Conservation (phyloP, 139 green algal species). For the Chlamydomonas schloesseri region DNA sequence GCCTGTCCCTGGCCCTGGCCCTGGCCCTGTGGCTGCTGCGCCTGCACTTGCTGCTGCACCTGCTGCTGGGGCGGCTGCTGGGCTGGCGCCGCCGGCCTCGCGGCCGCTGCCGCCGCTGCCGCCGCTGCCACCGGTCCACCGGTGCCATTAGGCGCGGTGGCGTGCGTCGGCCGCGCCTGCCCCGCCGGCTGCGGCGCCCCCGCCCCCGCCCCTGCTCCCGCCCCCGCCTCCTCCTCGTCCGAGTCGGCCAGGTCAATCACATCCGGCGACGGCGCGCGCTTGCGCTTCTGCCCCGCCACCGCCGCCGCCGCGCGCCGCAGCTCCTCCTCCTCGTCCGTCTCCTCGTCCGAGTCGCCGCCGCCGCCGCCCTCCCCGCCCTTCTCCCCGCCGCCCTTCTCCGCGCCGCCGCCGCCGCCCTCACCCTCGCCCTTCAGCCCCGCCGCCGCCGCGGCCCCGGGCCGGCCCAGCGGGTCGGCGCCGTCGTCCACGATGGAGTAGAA, state of each 20-base stretch:
- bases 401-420: neutral
- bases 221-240: conserved; percentile 40
- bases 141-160: no score
- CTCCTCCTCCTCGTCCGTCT: conserved; percentile 58
- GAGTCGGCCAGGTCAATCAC: conserved; percentile 29
- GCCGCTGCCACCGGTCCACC: neutral
- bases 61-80: neutral
- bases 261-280: conserved; percentile 5
- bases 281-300: conserved; percentile 43
- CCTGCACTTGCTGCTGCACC: neutral
- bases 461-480: neutral
- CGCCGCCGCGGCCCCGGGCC: neutral
- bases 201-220: no score
- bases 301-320: conserved; percentile 45
- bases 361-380: neutral
- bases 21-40: neutral
- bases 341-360: conserved; percentile 17
- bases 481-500: conserved; percentile 18
- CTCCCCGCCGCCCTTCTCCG: neutral
- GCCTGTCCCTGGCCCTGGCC: neutral
- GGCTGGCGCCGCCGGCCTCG: neutral
- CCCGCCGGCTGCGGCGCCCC: no score
- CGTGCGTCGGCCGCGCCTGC: no score
- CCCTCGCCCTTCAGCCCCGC: neutral
- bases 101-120: neutral